phyloP scores from a whole-genome alignment of 2,329 filamentous ascomycete genomes.

The Truncatella angustata region DNA sequence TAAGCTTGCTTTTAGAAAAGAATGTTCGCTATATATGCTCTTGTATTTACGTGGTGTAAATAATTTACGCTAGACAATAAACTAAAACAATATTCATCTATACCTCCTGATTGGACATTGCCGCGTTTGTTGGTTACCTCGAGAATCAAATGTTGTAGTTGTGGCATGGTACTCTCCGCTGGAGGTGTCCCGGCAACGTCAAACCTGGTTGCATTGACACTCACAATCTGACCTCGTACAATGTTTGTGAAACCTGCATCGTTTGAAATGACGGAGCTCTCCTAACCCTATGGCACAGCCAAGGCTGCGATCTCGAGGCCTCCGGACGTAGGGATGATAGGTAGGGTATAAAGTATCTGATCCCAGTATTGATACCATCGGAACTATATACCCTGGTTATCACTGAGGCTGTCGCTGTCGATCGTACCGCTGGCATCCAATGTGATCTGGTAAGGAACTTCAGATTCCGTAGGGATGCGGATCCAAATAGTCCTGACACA shows the following conservation, averaged over 20 bases:
- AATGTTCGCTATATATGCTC: no score
- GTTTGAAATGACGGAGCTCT: neutral
- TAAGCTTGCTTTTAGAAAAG: no score
- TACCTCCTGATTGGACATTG: neutral
- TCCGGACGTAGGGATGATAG: neutral
- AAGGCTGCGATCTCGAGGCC: neutral
- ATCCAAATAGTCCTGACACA: neutral
- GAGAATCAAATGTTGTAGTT: neutral
- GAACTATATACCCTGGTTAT: neutral
- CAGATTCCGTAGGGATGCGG: neutral
- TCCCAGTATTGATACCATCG: slow-evolving; percentile 4
- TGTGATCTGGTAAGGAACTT: neutral
- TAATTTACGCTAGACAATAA: no score
- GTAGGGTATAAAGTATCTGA: neutral
- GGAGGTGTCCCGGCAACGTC: neutral
- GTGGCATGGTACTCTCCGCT: neutral
- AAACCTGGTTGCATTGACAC: neutral
- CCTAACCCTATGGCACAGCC: neutral
- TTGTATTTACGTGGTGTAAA: no score
- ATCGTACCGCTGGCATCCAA: neutral
- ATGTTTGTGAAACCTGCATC: neutral
- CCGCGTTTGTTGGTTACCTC: neutral
- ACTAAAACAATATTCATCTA: neutral
- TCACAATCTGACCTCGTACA: neutral
- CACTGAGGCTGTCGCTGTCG: neutral